Base-by-base conservation (phyloP, 2,329 filamentous ascomycete genomes). In the Leptosphaerulina australis region DNA sequence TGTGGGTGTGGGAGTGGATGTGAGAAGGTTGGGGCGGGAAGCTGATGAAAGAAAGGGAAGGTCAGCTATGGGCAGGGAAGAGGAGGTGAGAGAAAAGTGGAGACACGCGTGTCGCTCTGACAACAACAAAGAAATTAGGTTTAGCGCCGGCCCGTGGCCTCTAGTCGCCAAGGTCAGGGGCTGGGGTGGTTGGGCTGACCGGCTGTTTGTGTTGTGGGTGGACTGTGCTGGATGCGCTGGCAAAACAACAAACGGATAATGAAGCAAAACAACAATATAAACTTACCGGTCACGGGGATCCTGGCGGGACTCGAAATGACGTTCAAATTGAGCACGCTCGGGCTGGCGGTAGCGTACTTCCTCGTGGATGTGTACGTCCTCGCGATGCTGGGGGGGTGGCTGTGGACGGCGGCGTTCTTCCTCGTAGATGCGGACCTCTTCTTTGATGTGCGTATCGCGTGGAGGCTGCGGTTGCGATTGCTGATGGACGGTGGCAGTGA, bases 371-470 rank as follows among this genome's bases (percentile, higher is more conserved):
- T 62, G 69, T 48, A 69, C 50, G 37, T 72, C 58, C 47, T 73
- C 68, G 51, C 61, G 67, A 49, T 62, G 61, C 52, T 59, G 59
- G 21, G 11, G 14, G 33, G 46, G 59, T 7, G 40, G 57, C 47
- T 81, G 87, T 84, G 87, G 86, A 83, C 86, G 87, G 81, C 82
- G 86, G 76, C 79, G 83, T 77, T 92, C 85, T 80, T 90, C 85
- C 80, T 90, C 85, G 79, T 83, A 85, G 79, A 90, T 85, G 77
- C 88, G 88, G 80, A 95, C 84, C 82, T 96, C 89, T 85, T 95
- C 89, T 81, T 91, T 86, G 79, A 81, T 84, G 76, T 80, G 83
- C 67, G 84, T 64, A 54, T 72, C 69, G 59, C 59, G 69, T 73
- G 71, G 81, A 82, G 69, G 84, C 50, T 34, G 53, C 36, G 21